Evolutionary conservation across 2,329 filamentous ascomycete genomes (phyloP).

Genomic region (Tolypocladium album): DNA sequence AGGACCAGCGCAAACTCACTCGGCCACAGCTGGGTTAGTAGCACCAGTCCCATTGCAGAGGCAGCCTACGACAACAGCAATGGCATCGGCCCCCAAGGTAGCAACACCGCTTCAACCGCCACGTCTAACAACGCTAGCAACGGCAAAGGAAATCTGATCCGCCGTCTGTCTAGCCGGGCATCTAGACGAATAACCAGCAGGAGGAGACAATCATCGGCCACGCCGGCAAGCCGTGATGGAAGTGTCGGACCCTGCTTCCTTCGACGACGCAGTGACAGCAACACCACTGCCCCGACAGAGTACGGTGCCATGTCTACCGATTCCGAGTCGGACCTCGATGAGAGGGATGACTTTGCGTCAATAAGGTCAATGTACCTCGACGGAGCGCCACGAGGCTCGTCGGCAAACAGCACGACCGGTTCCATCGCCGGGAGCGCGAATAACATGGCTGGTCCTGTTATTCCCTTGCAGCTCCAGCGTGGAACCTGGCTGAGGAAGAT

Average conservation of each 20-base stretch:
- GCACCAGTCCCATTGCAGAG: slow-evolving; percentile 46
- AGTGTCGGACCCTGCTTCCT: slow-evolving; percentile 85
- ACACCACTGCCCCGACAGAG: slow-evolving; percentile 53
- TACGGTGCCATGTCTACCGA: slow-evolving; percentile 30
- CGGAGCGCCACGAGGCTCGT: slow-evolving; percentile 33
- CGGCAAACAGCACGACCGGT: slow-evolving; percentile 34
- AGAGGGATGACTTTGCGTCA: slow-evolving; percentile 30
- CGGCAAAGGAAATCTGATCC: slow-evolving; percentile 50
- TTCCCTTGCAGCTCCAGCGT: slow-evolving; percentile 65
- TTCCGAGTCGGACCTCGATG: slow-evolving; percentile 48
- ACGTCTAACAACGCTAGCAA: slow-evolving; percentile 20
- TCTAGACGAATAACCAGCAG: slow-evolving; percentile 53
- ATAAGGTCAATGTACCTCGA: slow-evolving; percentile 30
- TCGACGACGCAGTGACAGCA: slow-evolving; percentile 82
- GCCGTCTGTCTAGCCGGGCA: slow-evolving; percentile 74
- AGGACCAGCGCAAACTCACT: slow-evolving; percentile 53
- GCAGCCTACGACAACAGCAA: slow-evolving; percentile 15
- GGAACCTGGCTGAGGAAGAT: slow-evolving; percentile 75
- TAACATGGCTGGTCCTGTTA: slow-evolving; percentile 54
- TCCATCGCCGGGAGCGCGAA: slow-evolving; percentile 33
- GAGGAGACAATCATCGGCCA: slow-evolving; percentile 67
- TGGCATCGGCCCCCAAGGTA: slow-evolving; percentile 2
- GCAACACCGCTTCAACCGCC: neutral
- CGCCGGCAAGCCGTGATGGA: slow-evolving; percentile 68
- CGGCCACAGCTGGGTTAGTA: slow-evolving; percentile 45